phyloP scores from a whole-genome alignment of 495 filamentous ascomycete genomes.

The Xylaria palmicola region DNA sequence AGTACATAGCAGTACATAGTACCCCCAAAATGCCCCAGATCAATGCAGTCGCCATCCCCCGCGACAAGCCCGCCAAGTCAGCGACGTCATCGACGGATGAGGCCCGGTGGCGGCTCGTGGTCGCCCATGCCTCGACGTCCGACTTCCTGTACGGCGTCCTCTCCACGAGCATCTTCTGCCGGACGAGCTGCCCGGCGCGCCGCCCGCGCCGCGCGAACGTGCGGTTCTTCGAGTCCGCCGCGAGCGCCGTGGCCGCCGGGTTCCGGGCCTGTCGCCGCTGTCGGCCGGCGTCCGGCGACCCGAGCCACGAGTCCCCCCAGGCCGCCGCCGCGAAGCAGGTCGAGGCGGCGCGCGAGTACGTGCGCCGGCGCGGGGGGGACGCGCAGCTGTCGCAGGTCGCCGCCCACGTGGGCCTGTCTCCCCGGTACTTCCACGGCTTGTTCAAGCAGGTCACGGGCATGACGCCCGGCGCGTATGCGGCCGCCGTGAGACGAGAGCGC shows the following conservation, averaged over 20 bases:
- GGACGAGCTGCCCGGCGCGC: constrained; percentile 57
- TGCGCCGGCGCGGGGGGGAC: constrained; percentile 29
- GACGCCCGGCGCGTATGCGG: constrained; percentile 58
- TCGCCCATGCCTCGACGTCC: constrained; percentile 46
- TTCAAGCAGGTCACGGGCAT: constrained; percentile 60
- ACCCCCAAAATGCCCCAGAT: background rate
- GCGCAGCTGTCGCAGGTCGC: constrained; percentile 52
- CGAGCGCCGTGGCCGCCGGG: constrained; percentile 54
- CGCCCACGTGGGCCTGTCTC: constrained; percentile 50
- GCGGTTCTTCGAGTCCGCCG: constrained; percentile 54
- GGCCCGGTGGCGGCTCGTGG: constrained; percentile 25
- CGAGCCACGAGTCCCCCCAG: constrained; percentile 16
- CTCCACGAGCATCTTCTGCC: constrained; percentile 63
- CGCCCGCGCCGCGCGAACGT: constrained; percentile 61
- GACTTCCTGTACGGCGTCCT: constrained; percentile 61
- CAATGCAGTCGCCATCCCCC: constrained; percentile 3
- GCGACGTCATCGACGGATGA: constrained; percentile 3
- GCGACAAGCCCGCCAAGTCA: background rate
- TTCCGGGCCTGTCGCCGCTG: constrained; percentile 65
- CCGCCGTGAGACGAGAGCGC: background rate
- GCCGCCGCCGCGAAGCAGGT: constrained; percentile 41
- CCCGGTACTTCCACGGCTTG: constrained; percentile 62
- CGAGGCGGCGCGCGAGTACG: constrained; percentile 40
- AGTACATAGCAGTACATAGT: no score
- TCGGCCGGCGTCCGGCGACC: constrained; percentile 40